phyloP scores from a whole-genome alignment of 2,329 filamentous ascomycete species.

The Trichoderma sp. region DNA sequence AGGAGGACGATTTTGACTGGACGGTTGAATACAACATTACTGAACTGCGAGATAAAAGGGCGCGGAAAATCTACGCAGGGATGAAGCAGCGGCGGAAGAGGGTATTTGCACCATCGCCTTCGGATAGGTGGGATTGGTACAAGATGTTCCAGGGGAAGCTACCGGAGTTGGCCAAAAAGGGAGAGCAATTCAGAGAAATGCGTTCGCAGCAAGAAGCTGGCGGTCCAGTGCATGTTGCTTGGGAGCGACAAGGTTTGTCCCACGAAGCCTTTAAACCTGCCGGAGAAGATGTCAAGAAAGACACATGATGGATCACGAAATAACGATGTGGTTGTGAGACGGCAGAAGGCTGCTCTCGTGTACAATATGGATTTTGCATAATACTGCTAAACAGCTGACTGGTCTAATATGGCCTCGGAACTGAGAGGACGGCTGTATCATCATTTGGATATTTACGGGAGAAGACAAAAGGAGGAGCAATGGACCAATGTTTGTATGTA shows the following conservation, averaged over 20 bases:
- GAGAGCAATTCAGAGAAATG: constrained; percentile 58
- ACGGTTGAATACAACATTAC: constrained; percentile 74
- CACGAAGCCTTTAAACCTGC: not conserved
- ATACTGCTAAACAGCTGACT: not conserved
- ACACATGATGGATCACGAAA: not conserved
- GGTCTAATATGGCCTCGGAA: not conserved
- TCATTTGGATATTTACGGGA: not conserved
- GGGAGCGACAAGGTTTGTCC: constrained; percentile 38
- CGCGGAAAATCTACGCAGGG: constrained; percentile 54
- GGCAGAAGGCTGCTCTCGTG: not conserved
- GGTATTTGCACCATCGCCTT: constrained; percentile 44
- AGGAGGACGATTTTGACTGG: constrained; percentile 55
- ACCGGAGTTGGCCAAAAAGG: constrained; percentile 48
- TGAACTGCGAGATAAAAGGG: constrained; percentile 54
- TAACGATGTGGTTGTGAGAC: not conserved
- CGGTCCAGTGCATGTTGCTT: constrained; percentile 50
- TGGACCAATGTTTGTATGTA: not conserved
- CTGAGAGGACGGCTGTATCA: not conserved
- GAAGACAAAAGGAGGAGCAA: not conserved
- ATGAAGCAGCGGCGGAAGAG: constrained; percentile 58
- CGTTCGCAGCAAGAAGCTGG: constrained; percentile 55
- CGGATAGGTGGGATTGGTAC: constrained; percentile 49
- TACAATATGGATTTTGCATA: not conserved
- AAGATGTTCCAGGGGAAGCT: constrained; percentile 47
- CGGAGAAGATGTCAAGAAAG: not conserved